These are phyloP conservation scores for Punica granatum DNA, from an alignment of 345 rosid genomes.

Conservation along the genomic window DNA sequence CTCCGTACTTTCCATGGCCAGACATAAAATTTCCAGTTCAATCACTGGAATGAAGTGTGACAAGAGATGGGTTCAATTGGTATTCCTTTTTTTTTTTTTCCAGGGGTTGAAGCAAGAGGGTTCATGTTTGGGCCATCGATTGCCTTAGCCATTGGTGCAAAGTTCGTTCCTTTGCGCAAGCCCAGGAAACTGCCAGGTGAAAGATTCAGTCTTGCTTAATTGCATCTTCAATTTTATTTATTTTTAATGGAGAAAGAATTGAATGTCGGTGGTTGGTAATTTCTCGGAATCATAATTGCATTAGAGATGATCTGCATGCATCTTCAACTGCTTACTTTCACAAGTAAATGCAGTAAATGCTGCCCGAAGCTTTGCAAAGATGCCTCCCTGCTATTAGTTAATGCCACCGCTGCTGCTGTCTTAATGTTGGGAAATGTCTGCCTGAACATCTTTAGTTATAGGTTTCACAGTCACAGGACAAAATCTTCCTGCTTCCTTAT, in stretches of 20 bases:
- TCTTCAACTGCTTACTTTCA: conserved; percentile 1
- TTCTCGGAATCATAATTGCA: background rate
- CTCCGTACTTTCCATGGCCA: background rate
- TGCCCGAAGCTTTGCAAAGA: background rate
- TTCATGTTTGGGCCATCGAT: conserved; percentile 90
- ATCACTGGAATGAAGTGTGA: background rate
- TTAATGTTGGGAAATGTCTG: background rate
- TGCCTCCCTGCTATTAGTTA: background rate
- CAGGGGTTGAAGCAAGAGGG: conserved; percentile 89
- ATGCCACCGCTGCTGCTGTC: background rate
- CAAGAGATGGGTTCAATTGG: background rate
- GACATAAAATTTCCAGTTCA: background rate
- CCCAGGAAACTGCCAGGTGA: conserved; percentile 80
- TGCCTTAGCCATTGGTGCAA: conserved; percentile 91
- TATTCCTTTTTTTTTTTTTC: background rate
- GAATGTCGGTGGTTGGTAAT: conserved; percentile 1
- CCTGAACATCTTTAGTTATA: background rate
- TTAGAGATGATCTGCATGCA: background rate
- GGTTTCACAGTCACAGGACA: background rate
- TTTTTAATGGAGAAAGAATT: conserved; percentile 1
- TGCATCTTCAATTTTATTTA: background rate
- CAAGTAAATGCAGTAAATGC: conserved; percentile 1
- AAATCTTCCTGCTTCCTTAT: background rate
- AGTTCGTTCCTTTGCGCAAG: conserved; percentile 81
- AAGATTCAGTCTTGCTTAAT: background rate